Evolutionary conservation across 140 eudicot species (phyloP).

Genomic region (Anethum foeniculum): DNA sequence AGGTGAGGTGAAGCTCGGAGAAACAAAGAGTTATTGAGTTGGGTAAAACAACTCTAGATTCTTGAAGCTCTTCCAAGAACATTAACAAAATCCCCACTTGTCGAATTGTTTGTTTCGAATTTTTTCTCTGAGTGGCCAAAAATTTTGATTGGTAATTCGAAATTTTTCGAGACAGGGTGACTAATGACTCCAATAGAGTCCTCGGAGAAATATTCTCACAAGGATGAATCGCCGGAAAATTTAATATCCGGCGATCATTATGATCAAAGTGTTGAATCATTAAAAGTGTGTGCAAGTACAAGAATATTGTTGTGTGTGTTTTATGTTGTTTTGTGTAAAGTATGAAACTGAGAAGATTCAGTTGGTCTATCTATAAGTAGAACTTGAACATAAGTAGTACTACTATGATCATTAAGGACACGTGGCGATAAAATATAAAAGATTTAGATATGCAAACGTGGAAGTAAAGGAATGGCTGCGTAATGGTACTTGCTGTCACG

Average conservation of each 20-base stretch:
- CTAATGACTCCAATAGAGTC: conserved; percentile 56
- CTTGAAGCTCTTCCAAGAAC: conserved; percentile 48
- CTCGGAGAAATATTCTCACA: conserved; percentile 51
- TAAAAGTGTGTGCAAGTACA: not conserved
- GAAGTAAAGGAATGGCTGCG: conserved; percentile 15
- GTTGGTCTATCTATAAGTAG: conserved; percentile 15
- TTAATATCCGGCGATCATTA: conserved; percentile 71
- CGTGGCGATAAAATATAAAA: conserved; percentile 40
- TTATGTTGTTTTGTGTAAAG: not conserved
- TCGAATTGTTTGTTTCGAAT: conserved; percentile 49
- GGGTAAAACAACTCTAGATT: conserved; percentile 10
- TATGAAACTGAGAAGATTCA: conserved; percentile 2
- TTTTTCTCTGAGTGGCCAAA: conserved; percentile 43
- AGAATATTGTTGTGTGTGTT: not conserved
- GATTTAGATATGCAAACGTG: conserved; percentile 22
- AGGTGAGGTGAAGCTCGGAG: conserved; percentile 57
- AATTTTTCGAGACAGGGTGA: conserved; percentile 34
- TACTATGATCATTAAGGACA: conserved; percentile 20
- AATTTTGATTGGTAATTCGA: conserved; percentile 18
- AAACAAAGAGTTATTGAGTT: conserved; percentile 42
- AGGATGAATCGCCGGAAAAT: conserved; percentile 74
- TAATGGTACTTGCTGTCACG: not conserved
- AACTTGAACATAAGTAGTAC: conserved; percentile 6
- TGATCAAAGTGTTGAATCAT: conserved; percentile 47
- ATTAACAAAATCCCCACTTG: conserved; percentile 40